Evolutionary conservation across 2,329 filamentous ascomycete genomes (phyloP).

Genomic region (Monosporascus sp.): DNA sequence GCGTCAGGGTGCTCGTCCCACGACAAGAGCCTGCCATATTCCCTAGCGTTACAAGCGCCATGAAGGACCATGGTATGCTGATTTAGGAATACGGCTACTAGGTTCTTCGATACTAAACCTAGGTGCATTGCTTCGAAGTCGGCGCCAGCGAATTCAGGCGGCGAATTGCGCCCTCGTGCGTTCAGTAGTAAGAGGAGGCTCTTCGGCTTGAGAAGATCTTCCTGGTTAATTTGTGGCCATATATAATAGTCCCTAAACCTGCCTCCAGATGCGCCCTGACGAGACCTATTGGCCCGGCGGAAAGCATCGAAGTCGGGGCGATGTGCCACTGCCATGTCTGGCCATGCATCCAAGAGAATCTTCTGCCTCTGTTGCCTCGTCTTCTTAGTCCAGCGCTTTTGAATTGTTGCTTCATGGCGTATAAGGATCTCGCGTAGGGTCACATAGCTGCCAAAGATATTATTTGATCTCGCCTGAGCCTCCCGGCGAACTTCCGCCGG

Average conservation of each 20-base stretch:
- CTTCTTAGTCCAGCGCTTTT: conserved; percentile 2
- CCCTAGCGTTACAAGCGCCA: conserved; percentile 16
- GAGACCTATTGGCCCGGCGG: not conserved
- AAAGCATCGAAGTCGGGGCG: conserved; percentile 4
- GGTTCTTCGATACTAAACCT: conserved; percentile 16
- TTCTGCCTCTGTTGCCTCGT: conserved; percentile 3
- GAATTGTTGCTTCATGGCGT: conserved; percentile 4
- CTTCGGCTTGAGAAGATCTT: conserved; percentile 44
- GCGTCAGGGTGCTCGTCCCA: conserved; percentile 32
- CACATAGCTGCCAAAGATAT: not conserved
- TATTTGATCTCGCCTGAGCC: not conserved
- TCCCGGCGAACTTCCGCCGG: not conserved
- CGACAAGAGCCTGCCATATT: conserved; percentile 32
- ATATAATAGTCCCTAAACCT: conserved; percentile 15
- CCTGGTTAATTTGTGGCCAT: conserved; percentile 53
- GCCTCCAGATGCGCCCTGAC: not conserved
- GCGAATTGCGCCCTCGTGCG: conserved; percentile 41
- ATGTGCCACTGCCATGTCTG: conserved; percentile 1
- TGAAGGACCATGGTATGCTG: conserved; percentile 30
- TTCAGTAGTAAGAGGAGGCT: conserved; percentile 47
- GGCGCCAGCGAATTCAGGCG: conserved; percentile 40
- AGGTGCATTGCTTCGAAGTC: conserved; percentile 35
- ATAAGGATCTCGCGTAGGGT: not conserved
- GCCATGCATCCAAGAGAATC: conserved; percentile 4
- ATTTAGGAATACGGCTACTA: conserved; percentile 26